A percentile compares a stretch with the other conserved stretches of the same genome.
Conservation (phyloP, 2,329 filamentous ascomycete species). For the Sporothrix dimorphospora region DNA sequence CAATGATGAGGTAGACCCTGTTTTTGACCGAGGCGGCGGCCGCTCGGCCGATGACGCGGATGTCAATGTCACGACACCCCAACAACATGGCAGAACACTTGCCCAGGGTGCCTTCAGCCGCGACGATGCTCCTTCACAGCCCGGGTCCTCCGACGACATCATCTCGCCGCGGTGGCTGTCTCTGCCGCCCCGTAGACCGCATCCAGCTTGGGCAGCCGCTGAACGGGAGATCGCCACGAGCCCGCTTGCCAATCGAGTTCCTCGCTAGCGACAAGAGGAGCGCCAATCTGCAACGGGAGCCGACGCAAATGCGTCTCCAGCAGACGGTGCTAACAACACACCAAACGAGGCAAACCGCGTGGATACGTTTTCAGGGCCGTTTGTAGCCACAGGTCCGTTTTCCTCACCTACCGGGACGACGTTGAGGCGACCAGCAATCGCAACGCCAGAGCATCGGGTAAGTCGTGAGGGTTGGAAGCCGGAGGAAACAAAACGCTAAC, state of each 20-base stretch:
- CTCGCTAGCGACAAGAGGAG: constrained; percentile 27
- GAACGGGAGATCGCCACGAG: constrained; percentile 20
- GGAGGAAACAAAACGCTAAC: neutral
- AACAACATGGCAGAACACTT: neutral
- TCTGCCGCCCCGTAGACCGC: constrained; percentile 30
- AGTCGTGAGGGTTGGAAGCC: neutral
- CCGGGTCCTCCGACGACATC: constrained; percentile 4
- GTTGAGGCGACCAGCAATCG: neutral
- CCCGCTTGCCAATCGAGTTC: constrained; percentile 18
- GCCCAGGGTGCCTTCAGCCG: neutral
- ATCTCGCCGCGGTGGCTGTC: constrained; percentile 27
- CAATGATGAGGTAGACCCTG: neutral
- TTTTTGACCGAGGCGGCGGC: neutral
- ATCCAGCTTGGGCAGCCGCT: constrained; percentile 26
- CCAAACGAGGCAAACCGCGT: neutral
- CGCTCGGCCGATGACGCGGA: neutral
- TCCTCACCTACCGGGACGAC: neutral
- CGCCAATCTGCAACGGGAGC: neutral
- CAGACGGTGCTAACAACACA: neutral
- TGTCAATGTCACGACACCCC: neutral
- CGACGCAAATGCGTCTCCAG: neutral
- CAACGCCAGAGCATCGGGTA: neutral
- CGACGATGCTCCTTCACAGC: no score
- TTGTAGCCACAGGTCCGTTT: neutral
- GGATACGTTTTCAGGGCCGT: neutral